Conservation (phyloP, 257 asterid genomes). For the Echites panduratus region DNA sequence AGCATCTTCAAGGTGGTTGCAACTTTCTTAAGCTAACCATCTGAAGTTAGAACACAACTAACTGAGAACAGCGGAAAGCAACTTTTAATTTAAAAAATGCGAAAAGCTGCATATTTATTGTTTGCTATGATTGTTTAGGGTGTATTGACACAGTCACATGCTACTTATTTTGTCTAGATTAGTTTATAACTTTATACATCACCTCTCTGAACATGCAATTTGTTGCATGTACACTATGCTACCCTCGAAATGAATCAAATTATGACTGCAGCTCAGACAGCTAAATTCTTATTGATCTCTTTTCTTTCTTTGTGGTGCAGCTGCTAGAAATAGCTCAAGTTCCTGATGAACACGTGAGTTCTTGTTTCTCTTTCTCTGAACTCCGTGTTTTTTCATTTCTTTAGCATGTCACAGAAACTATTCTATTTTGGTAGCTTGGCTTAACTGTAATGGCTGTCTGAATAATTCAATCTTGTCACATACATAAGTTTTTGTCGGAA, state of each 20-base stretch:
- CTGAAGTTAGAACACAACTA: no score
- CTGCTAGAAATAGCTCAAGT: conserved; percentile 99
- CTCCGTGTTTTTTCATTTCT: neutral
- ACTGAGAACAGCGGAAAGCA: no score
- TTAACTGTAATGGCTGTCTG: neutral
- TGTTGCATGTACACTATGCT: no score
- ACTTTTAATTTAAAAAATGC: no score
- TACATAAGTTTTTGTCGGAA: neutral
- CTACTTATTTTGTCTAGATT: neutral
- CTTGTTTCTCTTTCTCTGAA: conserved; percentile 8
- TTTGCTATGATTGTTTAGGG: neutral
- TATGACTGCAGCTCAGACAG: neutral
- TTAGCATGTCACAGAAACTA: neutral
- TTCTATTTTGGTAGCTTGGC: neutral
- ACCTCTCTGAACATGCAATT: neutral
- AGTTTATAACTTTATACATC: neutral
- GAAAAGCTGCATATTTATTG: neutral
- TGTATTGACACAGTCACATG: neutral
- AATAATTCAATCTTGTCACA: neutral
- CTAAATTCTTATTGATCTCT: conserved; percentile 14
- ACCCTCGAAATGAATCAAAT: neutral
- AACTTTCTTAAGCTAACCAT: no score
- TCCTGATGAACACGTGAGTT: conserved; percentile 83
- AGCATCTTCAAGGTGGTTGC: no score
- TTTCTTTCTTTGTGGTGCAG: conserved; percentile 48